Conservation (phyloP, 2,329 filamentous ascomycete genomes). For the Pseudonectria foliicola region DNA sequence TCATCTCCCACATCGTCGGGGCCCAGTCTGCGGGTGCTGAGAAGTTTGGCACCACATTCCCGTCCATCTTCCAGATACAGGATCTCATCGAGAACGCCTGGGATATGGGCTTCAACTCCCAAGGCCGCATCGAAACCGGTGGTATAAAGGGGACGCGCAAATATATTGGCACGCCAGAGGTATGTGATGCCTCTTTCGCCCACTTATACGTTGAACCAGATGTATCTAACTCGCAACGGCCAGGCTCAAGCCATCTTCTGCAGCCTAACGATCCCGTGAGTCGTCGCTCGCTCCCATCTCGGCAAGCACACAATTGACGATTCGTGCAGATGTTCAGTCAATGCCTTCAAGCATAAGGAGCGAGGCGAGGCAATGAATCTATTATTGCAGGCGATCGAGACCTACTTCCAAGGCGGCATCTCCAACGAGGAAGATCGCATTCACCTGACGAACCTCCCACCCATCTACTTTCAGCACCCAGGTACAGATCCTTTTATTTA, state of each 20-base stretch:
- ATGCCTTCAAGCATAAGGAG: conserved; percentile 47
- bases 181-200: conserved; percentile 26
- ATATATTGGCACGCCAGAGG: conserved; percentile 91
- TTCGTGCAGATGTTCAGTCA: conserved; percentile 49
- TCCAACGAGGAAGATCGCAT: conserved; percentile 44
- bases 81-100: conserved; percentile 82
- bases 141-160: conserved; percentile 84
- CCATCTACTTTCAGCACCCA: conserved; percentile 84
- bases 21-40: conserved; percentile 49
- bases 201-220: background rate
- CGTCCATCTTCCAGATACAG: conserved; percentile 75
- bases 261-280: conserved; percentile 59
- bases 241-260: conserved; percentile 74
- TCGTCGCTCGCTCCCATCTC: conserved; percentile 2
- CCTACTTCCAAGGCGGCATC: conserved; percentile 60
- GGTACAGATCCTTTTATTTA: conserved; percentile 35
- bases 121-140: conserved; percentile 73
- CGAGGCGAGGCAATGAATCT: conserved; percentile 38
- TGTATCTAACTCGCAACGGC: background rate
- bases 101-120: conserved; percentile 73
- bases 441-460: conserved; percentile 64
- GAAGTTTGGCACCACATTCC: conserved; percentile 54
- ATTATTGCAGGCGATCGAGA: conserved; percentile 61
- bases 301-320: conserved; percentile 1
- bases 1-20: conserved; percentile 69